A percentile compares a stretch with the other conserved stretches of the same genome.
These are phyloP conservation scores for Pterulicium gracile DNA, from an alignment of 1,284 basidiomycete genomes.

Conservation along the genomic window DNA sequence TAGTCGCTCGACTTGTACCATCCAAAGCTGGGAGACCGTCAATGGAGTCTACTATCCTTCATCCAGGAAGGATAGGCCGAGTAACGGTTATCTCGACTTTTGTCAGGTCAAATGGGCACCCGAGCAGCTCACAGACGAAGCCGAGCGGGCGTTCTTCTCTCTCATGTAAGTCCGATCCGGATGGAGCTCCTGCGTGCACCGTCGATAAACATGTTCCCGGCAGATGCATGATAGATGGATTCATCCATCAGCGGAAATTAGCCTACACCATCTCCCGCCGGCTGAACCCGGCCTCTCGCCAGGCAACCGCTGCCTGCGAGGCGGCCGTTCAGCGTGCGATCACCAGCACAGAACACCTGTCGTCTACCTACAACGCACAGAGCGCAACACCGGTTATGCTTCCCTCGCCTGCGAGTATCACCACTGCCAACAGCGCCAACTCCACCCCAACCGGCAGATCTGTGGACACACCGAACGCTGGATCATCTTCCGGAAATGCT, in stretches of 20 bases:
- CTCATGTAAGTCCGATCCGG: constrained; percentile 50
- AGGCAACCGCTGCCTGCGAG: constrained; percentile 19
- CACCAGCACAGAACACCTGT: constrained; percentile 22
- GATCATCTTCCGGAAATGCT: constrained; percentile 14
- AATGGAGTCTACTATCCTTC: too few relatives aligned
- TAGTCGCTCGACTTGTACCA: constrained; percentile 34
- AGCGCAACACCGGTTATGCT: constrained; percentile 53
- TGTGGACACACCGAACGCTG: constrained; percentile 32
- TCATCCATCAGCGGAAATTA: constrained; percentile 52
- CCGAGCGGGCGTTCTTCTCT: constrained; percentile 63
- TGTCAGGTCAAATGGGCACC: constrained; percentile 56
- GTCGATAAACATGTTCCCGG: constrained; percentile 16
- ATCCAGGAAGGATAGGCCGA: too few relatives aligned
- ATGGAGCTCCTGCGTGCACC: constrained; percentile 18
- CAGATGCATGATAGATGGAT: constrained; percentile 66
- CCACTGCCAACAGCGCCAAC: constrained; percentile 52
- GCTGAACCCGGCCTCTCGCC: constrained; percentile 33
- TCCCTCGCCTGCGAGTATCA: constrained; percentile 62
- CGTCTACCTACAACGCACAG: constrained; percentile 22
- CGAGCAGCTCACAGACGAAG: constrained; percentile 50
- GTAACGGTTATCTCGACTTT: constrained; percentile 53
- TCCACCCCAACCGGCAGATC: constrained; percentile 57
- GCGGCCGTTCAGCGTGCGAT: constrained; percentile 8
- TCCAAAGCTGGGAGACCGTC: constrained; percentile 51
- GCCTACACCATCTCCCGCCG: constrained; percentile 30